These are phyloP conservation scores for Hansenula lynferdii DNA, from an alignment of 1,139 yeast species.

Conservation along the genomic window DNA sequence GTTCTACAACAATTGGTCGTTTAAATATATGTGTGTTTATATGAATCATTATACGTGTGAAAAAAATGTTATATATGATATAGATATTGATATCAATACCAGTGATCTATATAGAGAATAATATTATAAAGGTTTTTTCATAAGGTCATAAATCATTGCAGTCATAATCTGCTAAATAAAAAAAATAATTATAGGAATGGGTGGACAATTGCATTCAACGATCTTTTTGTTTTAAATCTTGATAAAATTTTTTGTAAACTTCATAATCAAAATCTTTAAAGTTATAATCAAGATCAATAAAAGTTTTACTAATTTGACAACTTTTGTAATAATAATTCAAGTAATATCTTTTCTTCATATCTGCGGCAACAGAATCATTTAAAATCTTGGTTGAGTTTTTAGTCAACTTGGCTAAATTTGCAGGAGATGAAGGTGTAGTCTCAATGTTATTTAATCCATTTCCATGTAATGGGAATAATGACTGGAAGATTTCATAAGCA, in stretches of 20 bases:
- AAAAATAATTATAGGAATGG: too few species aligned
- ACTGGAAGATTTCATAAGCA: conserved; percentile 83
- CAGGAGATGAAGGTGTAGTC: conserved; percentile 7
- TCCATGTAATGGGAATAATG: conserved; percentile 44
- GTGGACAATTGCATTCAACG: neutral
- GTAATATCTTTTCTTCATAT: conserved; percentile 13
- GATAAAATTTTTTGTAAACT: conserved; percentile 46
- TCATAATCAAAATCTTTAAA: conserved; percentile 51
- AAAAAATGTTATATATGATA: too few species aligned
- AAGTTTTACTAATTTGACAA: conserved; percentile 56
- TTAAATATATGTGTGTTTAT: too few species aligned
- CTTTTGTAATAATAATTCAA: conserved; percentile 51
- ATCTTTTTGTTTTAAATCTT: conserved; percentile 26
- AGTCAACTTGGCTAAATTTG: conserved; percentile 8
- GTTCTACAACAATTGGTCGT: too few species aligned
- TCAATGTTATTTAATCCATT: conserved; percentile 22
- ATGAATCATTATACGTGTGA: too few species aligned
- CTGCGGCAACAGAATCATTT: conserved; percentile 10
- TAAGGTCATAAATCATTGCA: conserved; percentile 1
- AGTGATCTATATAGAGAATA: too few species aligned
- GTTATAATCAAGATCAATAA: conserved; percentile 59
- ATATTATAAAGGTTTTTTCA: too few species aligned
- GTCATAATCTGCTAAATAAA: neutral
- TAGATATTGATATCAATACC: too few species aligned
- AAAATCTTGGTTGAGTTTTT: conserved; percentile 5